Evolutionary conservation across 768 basidiomycete genomes (phyloP).

Genomic region (Lenzites betulinus): DNA sequence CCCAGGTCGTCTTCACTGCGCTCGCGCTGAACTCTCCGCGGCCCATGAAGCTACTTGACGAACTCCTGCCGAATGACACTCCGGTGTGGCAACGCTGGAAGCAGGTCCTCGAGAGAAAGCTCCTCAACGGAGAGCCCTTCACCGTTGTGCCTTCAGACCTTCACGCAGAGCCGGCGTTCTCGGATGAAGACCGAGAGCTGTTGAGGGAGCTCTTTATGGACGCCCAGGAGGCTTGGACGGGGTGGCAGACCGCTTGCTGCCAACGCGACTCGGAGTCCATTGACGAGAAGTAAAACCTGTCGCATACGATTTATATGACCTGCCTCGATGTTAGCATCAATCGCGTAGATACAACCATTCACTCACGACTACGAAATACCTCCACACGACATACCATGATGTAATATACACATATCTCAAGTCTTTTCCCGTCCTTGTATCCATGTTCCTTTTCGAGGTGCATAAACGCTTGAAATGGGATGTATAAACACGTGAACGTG

Average conservation of each 20-base stretch:
- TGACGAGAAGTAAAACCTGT: neutral
- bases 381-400: neutral
- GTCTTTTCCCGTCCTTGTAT: too few relatives aligned
- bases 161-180: neutral
- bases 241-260: neutral
- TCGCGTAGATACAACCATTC: too few relatives aligned
- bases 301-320: too few relatives aligned
- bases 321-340: too few relatives aligned
- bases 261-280: neutral
- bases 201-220: neutral
- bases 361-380: neutral
- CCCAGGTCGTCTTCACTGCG: neutral
- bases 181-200: neutral
- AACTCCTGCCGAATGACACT: slow-evolving; percentile 13
- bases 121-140: neutral
- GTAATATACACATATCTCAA: too few relatives aligned
- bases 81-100: slow-evolving; percentile 1
- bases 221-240: neutral
- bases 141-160: neutral
- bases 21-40: neutral
- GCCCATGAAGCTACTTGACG: neutral
- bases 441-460: too few relatives aligned
- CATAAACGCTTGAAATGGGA: too few relatives aligned
- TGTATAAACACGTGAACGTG: too few relatives aligned
- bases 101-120: neutral